phyloP scores from a whole-genome alignment of 1,284 basidiomycete genomes.

The Rhizoctonia solani region DNA sequence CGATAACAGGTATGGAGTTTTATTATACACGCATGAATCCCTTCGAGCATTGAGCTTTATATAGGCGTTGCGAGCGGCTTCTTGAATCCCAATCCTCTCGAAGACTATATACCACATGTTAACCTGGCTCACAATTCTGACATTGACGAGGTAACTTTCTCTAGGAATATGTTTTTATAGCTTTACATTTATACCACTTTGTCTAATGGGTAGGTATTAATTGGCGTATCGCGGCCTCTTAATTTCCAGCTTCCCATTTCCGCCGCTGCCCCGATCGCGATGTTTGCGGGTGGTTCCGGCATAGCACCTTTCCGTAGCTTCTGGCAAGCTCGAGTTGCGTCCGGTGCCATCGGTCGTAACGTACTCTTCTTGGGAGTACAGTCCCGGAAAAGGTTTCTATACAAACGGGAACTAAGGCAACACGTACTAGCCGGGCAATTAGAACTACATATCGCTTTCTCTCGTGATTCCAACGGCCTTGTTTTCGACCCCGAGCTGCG shows the following conservation, averaged over 20 bases:
- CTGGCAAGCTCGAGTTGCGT: slow-evolving; percentile 13
- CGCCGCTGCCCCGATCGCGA: slow-evolving; percentile 10
- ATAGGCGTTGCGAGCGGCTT: slow-evolving; percentile 26
- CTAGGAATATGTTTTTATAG: neutral
- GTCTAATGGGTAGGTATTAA: slow-evolving; percentile 28
- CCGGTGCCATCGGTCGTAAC: slow-evolving; percentile 33
- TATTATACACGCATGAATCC: neutral
- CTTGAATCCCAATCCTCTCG: slow-evolving; percentile 25
- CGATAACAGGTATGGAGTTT: slow-evolving; percentile 12
- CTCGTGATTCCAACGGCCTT: slow-evolving; percentile 28
- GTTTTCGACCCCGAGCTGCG: slow-evolving; percentile 23
- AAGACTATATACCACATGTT: slow-evolving; percentile 16
- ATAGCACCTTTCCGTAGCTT: slow-evolving; percentile 25
- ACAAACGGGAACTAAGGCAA: slow-evolving; percentile 31
- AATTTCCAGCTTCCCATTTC: slow-evolving; percentile 30
- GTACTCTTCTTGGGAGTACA: slow-evolving; percentile 33
- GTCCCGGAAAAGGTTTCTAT: slow-evolving; percentile 32
- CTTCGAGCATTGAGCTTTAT: neutral
- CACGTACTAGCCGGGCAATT: slow-evolving; percentile 30
- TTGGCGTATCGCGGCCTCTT: slow-evolving; percentile 32
- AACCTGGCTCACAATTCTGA: slow-evolving; percentile 5
- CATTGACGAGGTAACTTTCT: slow-evolving; percentile 2
- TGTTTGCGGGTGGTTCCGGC: slow-evolving; percentile 21
- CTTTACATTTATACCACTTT: neutral
- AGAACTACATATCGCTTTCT: slow-evolving; percentile 31